Evolutionary conservation across 78 protist species (phyloP).

Genomic region (Guillardia theta): DNA sequence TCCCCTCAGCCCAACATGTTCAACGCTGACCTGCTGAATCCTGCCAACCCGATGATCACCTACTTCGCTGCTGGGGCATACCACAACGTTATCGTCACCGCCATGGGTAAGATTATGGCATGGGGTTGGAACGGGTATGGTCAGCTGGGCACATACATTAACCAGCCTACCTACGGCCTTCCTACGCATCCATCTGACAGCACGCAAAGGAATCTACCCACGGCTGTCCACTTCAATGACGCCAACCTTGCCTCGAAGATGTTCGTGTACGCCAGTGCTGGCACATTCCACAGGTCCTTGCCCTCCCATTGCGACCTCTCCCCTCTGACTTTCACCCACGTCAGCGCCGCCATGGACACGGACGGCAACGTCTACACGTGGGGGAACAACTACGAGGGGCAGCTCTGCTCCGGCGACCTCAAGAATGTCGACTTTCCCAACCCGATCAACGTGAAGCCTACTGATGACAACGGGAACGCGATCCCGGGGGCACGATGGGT

Average conservation of each 20-base stretch:
- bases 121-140: constrained; percentile 42
- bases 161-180: constrained; percentile 23
- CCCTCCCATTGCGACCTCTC: too few relatives aligned
- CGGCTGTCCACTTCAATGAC: background rate
- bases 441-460: background rate
- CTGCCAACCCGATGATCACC: background rate
- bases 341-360: background rate
- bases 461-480: background rate
- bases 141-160: background rate
- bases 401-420: background rate
- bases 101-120: background rate
- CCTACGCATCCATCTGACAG: background rate
- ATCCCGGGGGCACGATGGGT: background rate
- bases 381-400: constrained; percentile 39
- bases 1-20: constrained; percentile 7
- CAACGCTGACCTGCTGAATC: background rate
- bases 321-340: too few relatives aligned
- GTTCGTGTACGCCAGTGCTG: background rate
- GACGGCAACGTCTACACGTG: background rate
- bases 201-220: background rate
- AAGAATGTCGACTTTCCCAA: background rate
- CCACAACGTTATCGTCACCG: background rate
- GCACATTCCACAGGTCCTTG: constrained; percentile 32
- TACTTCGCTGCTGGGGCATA: background rate
- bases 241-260: background rate